Base-by-base conservation (phyloP, 768 basidiomycete genomes). In the Rhodocollybia butyracea region DNA sequence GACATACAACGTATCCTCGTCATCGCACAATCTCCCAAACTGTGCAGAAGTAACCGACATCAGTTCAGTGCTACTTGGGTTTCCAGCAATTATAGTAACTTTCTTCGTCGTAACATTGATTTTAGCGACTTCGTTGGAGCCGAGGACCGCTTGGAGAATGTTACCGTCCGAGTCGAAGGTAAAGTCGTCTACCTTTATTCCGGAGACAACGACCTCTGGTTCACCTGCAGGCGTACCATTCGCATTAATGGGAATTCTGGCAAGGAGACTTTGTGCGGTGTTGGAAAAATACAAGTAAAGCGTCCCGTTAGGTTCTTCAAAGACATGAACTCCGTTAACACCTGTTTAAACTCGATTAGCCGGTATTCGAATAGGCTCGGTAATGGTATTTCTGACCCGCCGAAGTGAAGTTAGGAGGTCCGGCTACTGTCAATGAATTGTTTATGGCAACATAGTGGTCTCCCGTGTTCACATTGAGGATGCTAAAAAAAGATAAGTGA, bases 371-470 rank as follows among this genome's bases (percentile, higher is more conserved):
- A n/a, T n/a, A n/a, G n/a, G n/a, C n/a, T n/a, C n/a, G n/a, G n/a
- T n/a, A n/a, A n/a, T n/a, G n/a, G n/a, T n/a, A n/a, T n/a, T n/a
- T n/a, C n/a, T n/a, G n/a, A n/a, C n/a, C n/a, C n/a, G n/a, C n/a
- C n/a, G n/a, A 8, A 50, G 48, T 13, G 32, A 34, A 24, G 48
- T 50, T 15, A 34, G 48, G 48, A 38, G 48, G 21, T 12, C 31
- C 48, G 8, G 48, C 32, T 11, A 50, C 24, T 19, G 48, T 50
- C 34, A 50, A 50, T 3, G 48, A 50, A 26, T 50, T 50, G 48
- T 50, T 50, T 5, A 36, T 50, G 32, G 48, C 48, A 34, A 50
- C 48, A 34, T 36, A 50, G 34, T 34, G n/a, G 10, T 10, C n/a
- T 13, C 48, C 48, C 3, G 48, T 50, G 34, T 50, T 50, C 10